A percentile compares a stretch with the other conserved stretches of the same genome.
These are phyloP conservation scores for Penicillium sp. DNA, from an alignment of 2,329 filamentous ascomycete species.

Conservation along the genomic window DNA sequence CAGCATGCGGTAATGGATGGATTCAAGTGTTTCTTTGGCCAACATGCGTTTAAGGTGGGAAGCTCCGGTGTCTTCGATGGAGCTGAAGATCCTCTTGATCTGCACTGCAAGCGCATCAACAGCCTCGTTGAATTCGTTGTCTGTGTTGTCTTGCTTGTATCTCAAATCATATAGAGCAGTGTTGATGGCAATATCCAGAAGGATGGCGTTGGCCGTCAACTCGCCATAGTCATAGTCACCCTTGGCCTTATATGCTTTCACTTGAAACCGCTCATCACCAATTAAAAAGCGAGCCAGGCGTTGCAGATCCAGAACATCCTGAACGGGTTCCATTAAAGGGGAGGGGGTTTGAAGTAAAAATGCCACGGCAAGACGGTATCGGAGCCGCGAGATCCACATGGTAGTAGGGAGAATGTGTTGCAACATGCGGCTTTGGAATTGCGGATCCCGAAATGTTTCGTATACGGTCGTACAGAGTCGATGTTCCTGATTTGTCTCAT, in stretches of 20 bases:
- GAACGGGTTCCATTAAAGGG: slow-evolving; percentile 26
- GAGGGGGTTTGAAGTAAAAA: slow-evolving; percentile 34
- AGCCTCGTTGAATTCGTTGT: slow-evolving; percentile 63
- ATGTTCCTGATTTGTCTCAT: slow-evolving; percentile 28
- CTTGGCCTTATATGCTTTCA: slow-evolving; percentile 28
- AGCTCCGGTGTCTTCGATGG: slow-evolving; percentile 73
- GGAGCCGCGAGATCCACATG: slow-evolving; percentile 37
- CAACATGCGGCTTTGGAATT: slow-evolving; percentile 42
- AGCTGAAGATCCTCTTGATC: slow-evolving; percentile 57
- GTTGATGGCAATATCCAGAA: slow-evolving; percentile 75
- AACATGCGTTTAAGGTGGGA: slow-evolving; percentile 71
- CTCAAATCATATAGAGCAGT: slow-evolving; percentile 51
- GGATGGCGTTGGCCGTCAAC: slow-evolving; percentile 62
- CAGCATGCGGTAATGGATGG: slow-evolving; percentile 70
- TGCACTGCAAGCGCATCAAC: slow-evolving; percentile 65
- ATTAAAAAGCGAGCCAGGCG: slow-evolving; percentile 29
- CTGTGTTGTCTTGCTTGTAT: slow-evolving; percentile 34
- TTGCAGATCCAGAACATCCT: slow-evolving; percentile 31
- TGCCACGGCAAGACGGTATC: slow-evolving; percentile 40
- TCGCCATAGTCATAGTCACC: slow-evolving; percentile 60
- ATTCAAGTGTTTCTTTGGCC: slow-evolving; percentile 73
- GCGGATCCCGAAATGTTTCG: slow-evolving; percentile 38
- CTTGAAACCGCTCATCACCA: slow-evolving; percentile 34
- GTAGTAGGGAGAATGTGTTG: slow-evolving; percentile 41
- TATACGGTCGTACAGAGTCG: slow-evolving; percentile 29